Percentiles rank a stretch among this genome's conserved stretches.
phyloP scores from a whole-genome alignment of 345 rosid genomes.

The Eucalyptus guilfoylei region DNA sequence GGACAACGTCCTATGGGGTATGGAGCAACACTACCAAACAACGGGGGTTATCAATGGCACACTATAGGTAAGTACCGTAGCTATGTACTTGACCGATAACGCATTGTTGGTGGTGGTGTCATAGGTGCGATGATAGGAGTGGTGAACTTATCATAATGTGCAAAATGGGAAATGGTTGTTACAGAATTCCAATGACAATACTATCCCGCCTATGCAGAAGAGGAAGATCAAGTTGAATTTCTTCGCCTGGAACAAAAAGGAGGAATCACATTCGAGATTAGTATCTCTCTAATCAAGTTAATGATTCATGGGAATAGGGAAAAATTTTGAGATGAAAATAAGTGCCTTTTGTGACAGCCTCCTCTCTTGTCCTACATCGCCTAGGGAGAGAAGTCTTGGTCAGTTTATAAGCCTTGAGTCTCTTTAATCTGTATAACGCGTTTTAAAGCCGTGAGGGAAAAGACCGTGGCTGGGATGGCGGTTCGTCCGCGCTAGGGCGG shows the following conservation, averaged over 20 bases:
- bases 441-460: too few species aligned
- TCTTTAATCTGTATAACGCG: too few species aligned
- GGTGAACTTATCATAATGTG: neutral
- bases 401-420: too few species aligned
- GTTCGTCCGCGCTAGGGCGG: too few species aligned
- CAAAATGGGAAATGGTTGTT: neutral
- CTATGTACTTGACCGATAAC: neutral
- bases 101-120: neutral
- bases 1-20: neutral
- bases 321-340: neutral
- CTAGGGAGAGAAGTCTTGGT: too few species aligned
- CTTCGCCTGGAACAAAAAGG: neutral
- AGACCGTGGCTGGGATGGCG: too few species aligned
- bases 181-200: neutral
- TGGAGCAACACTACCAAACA: neutral
- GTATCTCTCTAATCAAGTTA: neutral
- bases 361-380: too few species aligned
- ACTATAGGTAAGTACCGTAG: neutral
- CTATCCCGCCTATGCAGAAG: neutral
- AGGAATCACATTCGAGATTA: neutral
- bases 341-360: too few species aligned
- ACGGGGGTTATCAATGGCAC: neutral
- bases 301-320: neutral
- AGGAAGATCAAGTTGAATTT: neutral
- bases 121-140: neutral